Percentiles rank a stretch among this genome's conserved stretches.
Conservation (phyloP, 2,329 filamentous ascomycete species). For the Verticillium zaregamsianum region DNA sequence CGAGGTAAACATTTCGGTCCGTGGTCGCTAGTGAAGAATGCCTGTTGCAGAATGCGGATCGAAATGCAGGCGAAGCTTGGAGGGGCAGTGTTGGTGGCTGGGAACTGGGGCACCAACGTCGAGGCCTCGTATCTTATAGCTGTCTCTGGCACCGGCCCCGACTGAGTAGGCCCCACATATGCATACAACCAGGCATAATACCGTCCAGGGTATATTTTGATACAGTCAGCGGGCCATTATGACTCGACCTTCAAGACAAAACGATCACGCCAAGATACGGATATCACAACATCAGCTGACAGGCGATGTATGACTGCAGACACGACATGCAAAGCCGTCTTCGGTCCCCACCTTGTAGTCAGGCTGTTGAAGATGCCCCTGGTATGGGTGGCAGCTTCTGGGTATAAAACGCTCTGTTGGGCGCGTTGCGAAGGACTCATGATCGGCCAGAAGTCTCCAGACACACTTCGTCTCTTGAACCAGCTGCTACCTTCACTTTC, state of each 20-base stretch:
- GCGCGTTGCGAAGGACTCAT: neutral
- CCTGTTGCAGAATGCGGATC: neutral
- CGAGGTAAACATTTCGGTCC: neutral
- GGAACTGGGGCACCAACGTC: neutral
- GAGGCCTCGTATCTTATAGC: neutral
- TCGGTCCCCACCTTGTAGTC: neutral
- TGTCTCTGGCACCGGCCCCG: neutral
- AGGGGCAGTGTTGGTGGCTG: neutral
- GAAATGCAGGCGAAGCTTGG: neutral
- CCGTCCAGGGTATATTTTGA: neutral
- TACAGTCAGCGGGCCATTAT: neutral
- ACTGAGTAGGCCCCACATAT: neutral
- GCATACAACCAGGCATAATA: neutral
- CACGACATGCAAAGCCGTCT: neutral
- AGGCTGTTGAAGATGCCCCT: neutral
- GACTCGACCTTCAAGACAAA: neutral
- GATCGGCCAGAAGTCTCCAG: neutral
- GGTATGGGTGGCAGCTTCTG: neutral
- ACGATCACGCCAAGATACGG: neutral
- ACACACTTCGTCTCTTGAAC: neutral
- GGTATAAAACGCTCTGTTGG: neutral
- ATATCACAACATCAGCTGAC: neutral
- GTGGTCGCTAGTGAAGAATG: neutral
- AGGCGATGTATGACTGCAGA: neutral
- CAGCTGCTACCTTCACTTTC: neutral